Conservation (phyloP, 1,139 yeast genomes). For the Yamadazyma oceani region DNA sequence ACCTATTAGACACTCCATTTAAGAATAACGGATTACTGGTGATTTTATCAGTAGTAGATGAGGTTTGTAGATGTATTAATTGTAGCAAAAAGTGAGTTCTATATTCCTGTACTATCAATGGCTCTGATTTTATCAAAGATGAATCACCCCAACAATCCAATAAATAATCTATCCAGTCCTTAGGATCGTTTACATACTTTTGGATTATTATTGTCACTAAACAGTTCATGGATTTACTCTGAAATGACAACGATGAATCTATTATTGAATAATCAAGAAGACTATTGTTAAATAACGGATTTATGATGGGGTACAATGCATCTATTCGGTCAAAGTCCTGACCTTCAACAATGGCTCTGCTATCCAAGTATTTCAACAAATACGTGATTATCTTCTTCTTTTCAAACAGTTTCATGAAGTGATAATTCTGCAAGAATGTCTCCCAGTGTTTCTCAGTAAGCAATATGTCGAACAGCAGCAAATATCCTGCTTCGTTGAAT, state of each 20-base stretch:
- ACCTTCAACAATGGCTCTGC: constrained; percentile 2
- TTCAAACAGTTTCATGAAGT: constrained; percentile 23
- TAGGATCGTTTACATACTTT: neutral
- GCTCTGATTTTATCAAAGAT: constrained; percentile 27
- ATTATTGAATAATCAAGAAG: neutral
- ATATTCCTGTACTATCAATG: constrained; percentile 33
- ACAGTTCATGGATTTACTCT: constrained; percentile 5
- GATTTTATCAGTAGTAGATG: constrained; percentile 18
- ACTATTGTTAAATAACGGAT: neutral
- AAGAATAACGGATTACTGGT: constrained; percentile 32
- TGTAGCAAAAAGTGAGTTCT: constrained; percentile 41
- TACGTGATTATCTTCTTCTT: constrained; percentile 1
- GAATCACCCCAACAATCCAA: constrained; percentile 34
- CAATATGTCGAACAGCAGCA: constrained; percentile 24
- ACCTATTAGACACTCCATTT: constrained; percentile 42
- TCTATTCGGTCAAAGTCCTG: neutral
- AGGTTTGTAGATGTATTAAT: constrained; percentile 23
- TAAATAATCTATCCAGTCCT: constrained; percentile 6
- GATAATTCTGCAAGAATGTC: constrained; percentile 17
- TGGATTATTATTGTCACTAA: constrained; percentile 3
- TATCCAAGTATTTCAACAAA: constrained; percentile 4
- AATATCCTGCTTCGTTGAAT: constrained; percentile 19
- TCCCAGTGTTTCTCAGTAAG: constrained; percentile 24
- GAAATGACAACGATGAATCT: neutral
- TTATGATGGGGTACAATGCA: neutral